These are phyloP conservation scores for Chaetomium olivaceum DNA, from an alignment of 2,329 filamentous ascomycete genomes.

Conservation along the genomic window DNA sequence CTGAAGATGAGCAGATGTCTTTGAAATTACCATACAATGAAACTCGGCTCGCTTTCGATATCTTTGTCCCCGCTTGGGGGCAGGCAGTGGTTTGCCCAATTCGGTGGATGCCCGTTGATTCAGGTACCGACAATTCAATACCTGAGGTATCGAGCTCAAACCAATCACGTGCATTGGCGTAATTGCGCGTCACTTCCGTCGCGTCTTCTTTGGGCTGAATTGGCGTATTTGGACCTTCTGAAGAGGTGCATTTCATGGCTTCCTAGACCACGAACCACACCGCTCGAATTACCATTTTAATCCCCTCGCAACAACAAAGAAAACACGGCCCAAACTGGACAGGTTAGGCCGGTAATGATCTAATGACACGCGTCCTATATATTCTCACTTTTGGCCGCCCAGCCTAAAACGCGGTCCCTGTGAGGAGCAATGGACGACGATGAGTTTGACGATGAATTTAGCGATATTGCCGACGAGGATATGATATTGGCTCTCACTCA, in stretches of 20 bases:
- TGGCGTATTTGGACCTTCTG: background rate
- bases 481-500: slow-evolving; percentile 56
- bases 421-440: slow-evolving; percentile 57
- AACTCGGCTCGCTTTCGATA: too few species aligned
- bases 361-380: background rate
- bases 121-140: too few species aligned
- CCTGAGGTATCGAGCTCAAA: background rate
- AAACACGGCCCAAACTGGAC: background rate
- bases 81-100: background rate
- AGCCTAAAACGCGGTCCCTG: background rate
- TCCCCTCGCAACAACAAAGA: background rate
- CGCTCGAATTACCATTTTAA: background rate
- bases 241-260: background rate
- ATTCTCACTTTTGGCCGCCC: background rate
- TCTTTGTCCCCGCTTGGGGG: too few species aligned
- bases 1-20: too few species aligned
- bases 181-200: slow-evolving; percentile 12
- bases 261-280: background rate
- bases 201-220: background rate
- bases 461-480: slow-evolving; percentile 66
- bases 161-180: slow-evolving; percentile 14
- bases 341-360: background rate
- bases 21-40: background rate
- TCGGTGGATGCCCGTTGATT: background rate
- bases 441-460: slow-evolving; percentile 66